Percentiles rank a stretch among this genome's conserved stretches.
Conservation (phyloP, 2,329 filamentous ascomycete species). For the Dactylella cylindrospora region DNA sequence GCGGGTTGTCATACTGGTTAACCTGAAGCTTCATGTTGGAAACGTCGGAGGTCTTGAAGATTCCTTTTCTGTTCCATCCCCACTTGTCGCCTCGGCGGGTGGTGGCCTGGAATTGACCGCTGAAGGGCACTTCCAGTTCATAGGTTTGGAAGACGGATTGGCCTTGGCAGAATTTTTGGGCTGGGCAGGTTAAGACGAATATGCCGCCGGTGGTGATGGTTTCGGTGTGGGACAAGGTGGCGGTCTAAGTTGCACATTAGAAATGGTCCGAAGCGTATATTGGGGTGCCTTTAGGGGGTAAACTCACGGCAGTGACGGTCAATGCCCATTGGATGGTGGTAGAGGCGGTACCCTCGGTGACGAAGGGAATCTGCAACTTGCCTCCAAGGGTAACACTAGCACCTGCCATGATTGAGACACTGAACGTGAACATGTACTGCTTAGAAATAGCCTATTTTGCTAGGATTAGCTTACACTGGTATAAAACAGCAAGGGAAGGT, state of each 20-base stretch:
- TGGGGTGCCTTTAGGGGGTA: too few species aligned
- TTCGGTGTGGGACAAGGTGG: constrained; percentile 24
- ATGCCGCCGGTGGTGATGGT: constrained; percentile 21
- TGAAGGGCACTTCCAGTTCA: constrained; percentile 25
- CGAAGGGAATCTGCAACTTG: constrained; percentile 11
- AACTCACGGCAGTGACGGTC: constrained; percentile 22
- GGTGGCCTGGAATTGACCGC: constrained; percentile 21
- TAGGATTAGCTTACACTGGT: neutral
- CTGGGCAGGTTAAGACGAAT: constrained; percentile 23
- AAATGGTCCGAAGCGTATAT: too few species aligned
- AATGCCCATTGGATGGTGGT: constrained; percentile 18
- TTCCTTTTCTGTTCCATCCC: constrained; percentile 28
- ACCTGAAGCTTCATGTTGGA: constrained; percentile 40
- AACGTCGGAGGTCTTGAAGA: constrained; percentile 30
- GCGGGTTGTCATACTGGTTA: constrained; percentile 19
- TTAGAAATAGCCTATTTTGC: constrained; percentile 10
- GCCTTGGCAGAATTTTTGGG: constrained; percentile 27
- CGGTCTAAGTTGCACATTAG: constrained; percentile 19
- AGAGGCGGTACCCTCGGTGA: constrained; percentile 8
- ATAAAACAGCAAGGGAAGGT: neutral
- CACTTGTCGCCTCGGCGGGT: constrained; percentile 28
- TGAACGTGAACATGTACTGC: constrained; percentile 26
- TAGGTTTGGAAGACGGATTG: constrained; percentile 37
- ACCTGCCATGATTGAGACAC: constrained; percentile 9
- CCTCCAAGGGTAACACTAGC: constrained; percentile 14